Base-by-base conservation (phyloP, 73 alveolate species). In the Stentor roeselii region DNA sequence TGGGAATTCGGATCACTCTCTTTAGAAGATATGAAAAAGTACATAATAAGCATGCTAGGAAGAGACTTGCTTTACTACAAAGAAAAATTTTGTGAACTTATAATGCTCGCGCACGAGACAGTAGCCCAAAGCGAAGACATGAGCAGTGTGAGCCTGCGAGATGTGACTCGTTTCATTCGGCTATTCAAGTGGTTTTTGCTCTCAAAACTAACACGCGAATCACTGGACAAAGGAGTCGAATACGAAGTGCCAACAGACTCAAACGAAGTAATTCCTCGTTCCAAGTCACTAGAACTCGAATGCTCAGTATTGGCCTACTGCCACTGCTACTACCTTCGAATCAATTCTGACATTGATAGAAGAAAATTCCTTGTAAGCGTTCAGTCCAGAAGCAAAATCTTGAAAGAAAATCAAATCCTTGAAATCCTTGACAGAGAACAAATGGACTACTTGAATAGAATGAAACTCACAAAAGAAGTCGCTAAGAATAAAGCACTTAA, bases 131-230 rank as follows among this genome's bases (percentile, higher is more conserved):
- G 67, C 58, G 86, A 88, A 78, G 95, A 89, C 78, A 82, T 75
- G 40, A 89, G 95, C 76, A 84, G 92, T 1, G 90, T 89, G 0
- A 89, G 95, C 75, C 75, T 91, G 78, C 88, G 96, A 78, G 96
- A 91, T 82, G 90, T 91, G 3, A 83, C 90, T 40, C 88, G 96
- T 78, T 91, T 91, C 89, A 89, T 84, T 59, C 42, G 83, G 31
- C 82, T 91, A 39, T 89, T 83, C 89, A 84, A 60, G 38, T 91
- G 94, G 94, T 91, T 91, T 76, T 77, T 39, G 3, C 78, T 75
- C 78, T 89, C 21, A 83, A 86, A 14, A 39, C 84, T 6, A 11
- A 11, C 21, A 50, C 6, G 67, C 30, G 6, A 6, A 50, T 11
- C 21, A 11, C 30, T 11, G 21, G 67, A 6, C 21, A 50, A 50